Base-by-base conservation (phyloP, 1,139 yeast species). In the Yamadazyma sp. region DNA sequence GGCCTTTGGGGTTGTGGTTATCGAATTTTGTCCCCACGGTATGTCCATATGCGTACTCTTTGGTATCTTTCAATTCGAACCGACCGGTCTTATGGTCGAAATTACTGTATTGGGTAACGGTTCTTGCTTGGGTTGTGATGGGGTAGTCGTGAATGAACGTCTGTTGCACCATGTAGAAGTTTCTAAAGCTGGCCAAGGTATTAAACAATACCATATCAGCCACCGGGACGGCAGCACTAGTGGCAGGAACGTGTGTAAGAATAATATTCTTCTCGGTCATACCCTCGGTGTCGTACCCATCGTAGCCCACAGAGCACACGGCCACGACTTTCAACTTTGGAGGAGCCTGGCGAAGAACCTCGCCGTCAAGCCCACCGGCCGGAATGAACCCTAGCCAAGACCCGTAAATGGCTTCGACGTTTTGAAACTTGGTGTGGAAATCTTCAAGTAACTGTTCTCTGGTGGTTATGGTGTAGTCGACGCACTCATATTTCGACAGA, bases 271-370 rank as follows among this genome's bases (percentile, higher is more conserved):
- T 66, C 18, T 63, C 60, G 12, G 54, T 50, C 64, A 69, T 50
- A 9, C 55, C 64, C 1, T 47, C 46, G 3, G 72, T 72, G 55
- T 84, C 86, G 46, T 75, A 77, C 20, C 69, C 72, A 48, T 85
- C 88, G 49, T 69, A 73, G 0, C 95, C 96, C 3, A 86, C 91
- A 40, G 88, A 76, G 36, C 87, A 82, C 30, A 81, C 69, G 1
- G 86, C 69, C 33, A 87, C 67, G 7, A 83, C 69, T 53, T 77
- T 76, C 44, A 86, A 61, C 4, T 66, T 49, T 1, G 53, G 24
- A 0, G 95, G 94, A 10, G 77, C 67, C 17, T 65, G 57, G 2
- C 65, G 77, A 36, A 83, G 56, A 11, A 81, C 54, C 16, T 73
- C 74, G 26, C 53, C 59, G 22, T 61, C 58, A 41, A 81, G 70